Evolutionary conservation across 106 monocot genomes (phyloP).

Genomic region (Triglochin maritima): DNA sequence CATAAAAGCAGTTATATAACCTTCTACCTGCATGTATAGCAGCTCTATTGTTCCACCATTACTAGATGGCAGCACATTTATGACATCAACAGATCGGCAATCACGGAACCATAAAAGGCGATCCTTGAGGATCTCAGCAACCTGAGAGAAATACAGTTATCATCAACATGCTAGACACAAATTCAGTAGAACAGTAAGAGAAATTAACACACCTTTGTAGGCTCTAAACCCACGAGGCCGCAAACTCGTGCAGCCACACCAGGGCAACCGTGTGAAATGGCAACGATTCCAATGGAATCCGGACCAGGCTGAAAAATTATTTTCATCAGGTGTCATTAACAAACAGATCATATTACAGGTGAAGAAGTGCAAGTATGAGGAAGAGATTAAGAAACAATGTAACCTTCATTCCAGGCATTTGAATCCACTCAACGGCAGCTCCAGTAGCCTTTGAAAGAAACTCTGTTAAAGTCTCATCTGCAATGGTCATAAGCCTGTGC

Average conservation of each 20-base stretch:
- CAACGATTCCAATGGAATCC: constrained; percentile 73
- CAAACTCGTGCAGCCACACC: constrained; percentile 85
- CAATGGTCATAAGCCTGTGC: constrained; percentile 52
- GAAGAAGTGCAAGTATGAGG: background rate
- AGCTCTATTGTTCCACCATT: constrained; percentile 60
- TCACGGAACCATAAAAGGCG: constrained; percentile 45
- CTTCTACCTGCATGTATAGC: constrained; percentile 62
- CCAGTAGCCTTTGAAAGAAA: constrained; percentile 87
- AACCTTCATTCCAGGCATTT: constrained; percentile 92
- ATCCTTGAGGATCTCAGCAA: constrained; percentile 64
- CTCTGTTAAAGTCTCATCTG: constrained; percentile 75
- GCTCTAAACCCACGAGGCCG: constrained; percentile 51
- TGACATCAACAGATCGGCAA: constrained; percentile 52
- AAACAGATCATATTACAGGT: background rate
- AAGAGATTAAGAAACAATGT: background rate
- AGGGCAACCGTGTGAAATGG: constrained; percentile 73
- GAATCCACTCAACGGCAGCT: constrained; percentile 78
- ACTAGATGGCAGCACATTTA: constrained; percentile 42
- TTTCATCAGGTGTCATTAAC: background rate
- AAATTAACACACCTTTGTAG: constrained; percentile 30
- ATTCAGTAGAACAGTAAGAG: background rate
- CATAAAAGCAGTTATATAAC: background rate
- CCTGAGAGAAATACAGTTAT: constrained; percentile 18
- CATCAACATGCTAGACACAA: background rate
- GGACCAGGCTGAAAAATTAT: constrained; percentile 53